These are phyloP conservation scores for Prunus davidiana DNA, from an alignment of 306 rosid species.

Conservation along the genomic window DNA sequence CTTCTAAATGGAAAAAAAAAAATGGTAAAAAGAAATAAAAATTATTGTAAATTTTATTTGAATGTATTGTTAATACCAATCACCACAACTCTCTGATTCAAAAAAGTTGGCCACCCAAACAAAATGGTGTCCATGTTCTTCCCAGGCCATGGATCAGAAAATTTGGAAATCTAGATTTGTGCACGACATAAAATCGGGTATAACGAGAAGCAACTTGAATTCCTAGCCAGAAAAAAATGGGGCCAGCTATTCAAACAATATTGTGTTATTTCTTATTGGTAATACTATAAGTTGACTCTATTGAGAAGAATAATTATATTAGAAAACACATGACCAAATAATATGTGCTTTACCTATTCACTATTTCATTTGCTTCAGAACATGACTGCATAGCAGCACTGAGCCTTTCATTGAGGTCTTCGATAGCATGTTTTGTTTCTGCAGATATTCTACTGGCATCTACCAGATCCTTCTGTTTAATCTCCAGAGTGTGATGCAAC, in stretches of 20 bases:
- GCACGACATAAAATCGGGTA: background rate
- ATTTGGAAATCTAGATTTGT: background rate
- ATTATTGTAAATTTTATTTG: background rate
- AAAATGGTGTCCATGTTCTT: background rate
- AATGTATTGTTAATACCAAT: background rate
- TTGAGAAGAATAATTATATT: background rate
- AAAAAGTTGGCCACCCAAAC: background rate
- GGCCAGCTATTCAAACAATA: background rate
- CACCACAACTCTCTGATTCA: background rate
- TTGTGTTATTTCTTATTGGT: background rate
- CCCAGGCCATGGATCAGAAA: background rate
- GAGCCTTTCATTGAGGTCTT: constrained; percentile 81
- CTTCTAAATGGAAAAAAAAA: no score
- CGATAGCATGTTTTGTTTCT: constrained; percentile 69
- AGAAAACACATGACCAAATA: background rate
- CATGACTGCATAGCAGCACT: constrained; percentile 80
- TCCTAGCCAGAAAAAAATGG: background rate
- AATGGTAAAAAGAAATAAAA: no score
- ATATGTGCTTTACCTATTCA: constrained; percentile 56
- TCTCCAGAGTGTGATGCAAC: constrained; percentile 56
- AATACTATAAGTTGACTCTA: background rate
- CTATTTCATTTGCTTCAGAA: constrained; percentile 79
- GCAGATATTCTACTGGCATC: constrained; percentile 57
- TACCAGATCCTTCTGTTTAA: constrained; percentile 63
- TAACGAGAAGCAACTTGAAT: background rate